Evolutionary conservation across 345 rosid genomes (phyloP).

Genomic region (Chamaenerion angustifolium): DNA sequence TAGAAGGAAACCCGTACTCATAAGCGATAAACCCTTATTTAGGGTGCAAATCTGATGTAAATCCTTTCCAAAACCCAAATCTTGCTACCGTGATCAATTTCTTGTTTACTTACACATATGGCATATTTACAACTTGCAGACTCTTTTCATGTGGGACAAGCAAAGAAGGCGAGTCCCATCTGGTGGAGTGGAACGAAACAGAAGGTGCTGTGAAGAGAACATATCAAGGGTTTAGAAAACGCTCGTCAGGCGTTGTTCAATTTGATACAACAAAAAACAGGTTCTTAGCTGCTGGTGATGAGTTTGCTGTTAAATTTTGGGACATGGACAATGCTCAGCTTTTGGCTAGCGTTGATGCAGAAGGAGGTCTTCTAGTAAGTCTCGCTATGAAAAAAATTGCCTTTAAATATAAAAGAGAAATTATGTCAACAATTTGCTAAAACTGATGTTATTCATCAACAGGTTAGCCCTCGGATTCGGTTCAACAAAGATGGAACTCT

Average conservation of each 20-base stretch:
- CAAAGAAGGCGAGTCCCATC: slow-evolving; percentile 61
- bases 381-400: neutral
- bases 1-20: too few relatives aligned
- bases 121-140: slow-evolving; percentile 13
- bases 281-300: slow-evolving; percentile 65
- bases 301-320: slow-evolving; percentile 53
- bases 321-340: slow-evolving; percentile 52
- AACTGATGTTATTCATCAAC: neutral
- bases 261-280: slow-evolving; percentile 57
- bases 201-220: slow-evolving; percentile 62
- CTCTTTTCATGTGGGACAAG: slow-evolving; percentile 77
- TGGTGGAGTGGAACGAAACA: slow-evolving; percentile 76
- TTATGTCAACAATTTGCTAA: neutral
- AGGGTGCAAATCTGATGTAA: too few relatives aligned
- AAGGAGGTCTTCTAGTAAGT: slow-evolving; percentile 54
- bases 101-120: neutral
- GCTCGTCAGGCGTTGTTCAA: slow-evolving; percentile 48
- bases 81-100: neutral
- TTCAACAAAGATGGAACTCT: slow-evolving; percentile 67
- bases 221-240: slow-evolving; percentile 52
- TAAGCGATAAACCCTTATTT: too few relatives aligned
- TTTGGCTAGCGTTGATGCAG: slow-evolving; percentile 45
- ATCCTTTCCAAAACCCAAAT: too few relatives aligned
- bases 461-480: slow-evolving; percentile 47
- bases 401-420: slow-evolving; percentile 1